Evolutionary conservation across 495 filamentous ascomycete genomes (phyloP).

Genomic region (Hypoxylon intermedium): DNA sequence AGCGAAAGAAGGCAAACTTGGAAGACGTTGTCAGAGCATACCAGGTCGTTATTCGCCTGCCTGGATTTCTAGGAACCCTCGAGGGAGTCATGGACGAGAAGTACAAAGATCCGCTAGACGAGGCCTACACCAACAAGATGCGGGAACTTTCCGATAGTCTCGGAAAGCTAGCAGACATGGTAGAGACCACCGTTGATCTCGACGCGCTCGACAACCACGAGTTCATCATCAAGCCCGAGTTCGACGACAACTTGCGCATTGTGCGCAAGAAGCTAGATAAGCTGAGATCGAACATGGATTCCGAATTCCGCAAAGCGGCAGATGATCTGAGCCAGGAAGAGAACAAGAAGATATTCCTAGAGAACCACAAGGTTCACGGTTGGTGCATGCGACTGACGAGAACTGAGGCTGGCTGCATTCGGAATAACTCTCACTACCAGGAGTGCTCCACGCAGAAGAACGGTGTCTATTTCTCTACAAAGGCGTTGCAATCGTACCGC

Average conservation of each 20-base stretch:
- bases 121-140: slow-evolving; percentile 86
- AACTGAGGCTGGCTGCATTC: slow-evolving; percentile 89
- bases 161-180: slow-evolving; percentile 92
- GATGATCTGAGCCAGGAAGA: slow-evolving; percentile 88
- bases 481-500: slow-evolving; percentile 78
- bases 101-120: slow-evolving; percentile 86
- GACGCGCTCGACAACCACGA: slow-evolving; percentile 96
- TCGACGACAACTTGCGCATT: slow-evolving; percentile 85
- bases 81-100: slow-evolving; percentile 95
- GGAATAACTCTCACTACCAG: slow-evolving; percentile 86
- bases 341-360: slow-evolving; percentile 98
- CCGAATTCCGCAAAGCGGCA: slow-evolving; percentile 78
- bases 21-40: slow-evolving; percentile 97
- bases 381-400: slow-evolving; percentile 96
- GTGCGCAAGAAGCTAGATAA: slow-evolving; percentile 92
- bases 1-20: slow-evolving; percentile 84
- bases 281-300: slow-evolving; percentile 80
- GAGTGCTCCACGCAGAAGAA: slow-evolving; percentile 99
- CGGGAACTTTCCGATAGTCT: slow-evolving; percentile 76
- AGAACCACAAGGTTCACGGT: slow-evolving; percentile 93
- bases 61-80: slow-evolving; percentile 85
- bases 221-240: slow-evolving; percentile 98
- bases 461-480: slow-evolving; percentile 96
- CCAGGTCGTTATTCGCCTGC: slow-evolving; percentile 89
- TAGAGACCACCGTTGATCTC: slow-evolving; percentile 96